Evolutionary conservation across 371 early-diverging fungal species (phyloP), one percentile per base, ranked within the genome.

Genomic region (Coemansia sp.): DNA sequence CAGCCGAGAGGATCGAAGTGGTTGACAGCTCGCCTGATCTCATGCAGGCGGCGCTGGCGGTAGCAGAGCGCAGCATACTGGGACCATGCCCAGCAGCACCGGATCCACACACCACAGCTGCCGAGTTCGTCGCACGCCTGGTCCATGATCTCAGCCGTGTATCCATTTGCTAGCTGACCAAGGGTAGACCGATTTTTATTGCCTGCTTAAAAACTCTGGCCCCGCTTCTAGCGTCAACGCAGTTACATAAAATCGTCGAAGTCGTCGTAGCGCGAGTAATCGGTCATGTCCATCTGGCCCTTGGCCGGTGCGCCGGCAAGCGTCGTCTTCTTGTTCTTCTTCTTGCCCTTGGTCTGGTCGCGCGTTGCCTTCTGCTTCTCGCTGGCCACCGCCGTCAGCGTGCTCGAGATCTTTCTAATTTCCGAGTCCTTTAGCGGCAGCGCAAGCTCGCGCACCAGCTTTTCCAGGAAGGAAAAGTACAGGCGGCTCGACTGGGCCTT

Each of bases 281-380:
- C 83, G 59, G 47, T 62, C 45, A 77, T 80, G 52, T 80, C 80
- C 20, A 81, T 51, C 55, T 55, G 50, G 31, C 62, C 61, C 34
- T 77, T 68, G 41, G 80, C 68, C 54, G 77, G 80, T 50, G 79
- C 78, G 32, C 80, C 78, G 43, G 73, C 83, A 40, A 83, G 80
- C 30, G 76, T 77, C 55, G 87, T 78, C 67, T 85, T 83, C 56
- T 85, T 86, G 55, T 63, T 63, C 58, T 82, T 85, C 79, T 82
- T 84, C 77, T 88, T 89, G 79, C 86, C 86, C 79, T 89, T 91
- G 40, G 68, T 57, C 4, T 85, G 85, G 11, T 90, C 92, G 77
- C 84, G 85, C 20, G 85, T 85, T 14, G 86, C 85, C 54, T 84
- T 86, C 81, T 93, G 92, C 82, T 96, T 95, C 75, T 95, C 96